These are phyloP conservation scores for Puccinia polysora DNA, from an alignment of 1,284 basidiomycete species.

Conservation along the genomic window DNA sequence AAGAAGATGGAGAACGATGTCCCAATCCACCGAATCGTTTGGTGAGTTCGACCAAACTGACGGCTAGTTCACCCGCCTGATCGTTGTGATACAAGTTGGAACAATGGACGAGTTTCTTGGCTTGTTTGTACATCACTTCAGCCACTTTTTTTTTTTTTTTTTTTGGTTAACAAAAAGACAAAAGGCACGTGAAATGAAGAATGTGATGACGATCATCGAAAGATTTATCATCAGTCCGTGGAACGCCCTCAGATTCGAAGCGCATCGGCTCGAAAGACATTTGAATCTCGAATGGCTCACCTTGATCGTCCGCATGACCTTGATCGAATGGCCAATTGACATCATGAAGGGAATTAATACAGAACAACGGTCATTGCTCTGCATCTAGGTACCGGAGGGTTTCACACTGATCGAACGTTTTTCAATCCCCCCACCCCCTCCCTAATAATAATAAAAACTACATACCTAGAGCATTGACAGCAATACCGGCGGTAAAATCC, in stretches of 20 bases:
- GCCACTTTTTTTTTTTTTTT: not conserved
- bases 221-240: too few relatives aligned
- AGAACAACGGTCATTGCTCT: not conserved
- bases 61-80: constrained; percentile 74
- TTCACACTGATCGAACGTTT: not conserved
- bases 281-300: not conserved
- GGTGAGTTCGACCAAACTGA: constrained; percentile 66
- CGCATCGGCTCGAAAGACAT: not conserved
- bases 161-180: too few relatives aligned
- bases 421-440: too few relatives aligned
- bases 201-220: too few relatives aligned
- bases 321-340: not conserved
- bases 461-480: constrained; percentile 82
- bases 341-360: not conserved
- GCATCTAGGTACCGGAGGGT: not conserved
- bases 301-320: constrained; percentile 42
- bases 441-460: not conserved
- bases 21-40: constrained; percentile 58
- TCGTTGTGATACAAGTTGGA: constrained; percentile 93
- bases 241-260: too few relatives aligned
- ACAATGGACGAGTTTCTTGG: constrained; percentile 72
- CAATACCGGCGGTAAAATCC: constrained; percentile 95
- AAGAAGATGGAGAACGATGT: constrained; percentile 46
- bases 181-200: too few relatives aligned
- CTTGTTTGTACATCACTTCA: constrained; percentile 59